Conservation (phyloP, 2,329 filamentous ascomycete genomes). For the Xylariaceae sp. region DNA sequence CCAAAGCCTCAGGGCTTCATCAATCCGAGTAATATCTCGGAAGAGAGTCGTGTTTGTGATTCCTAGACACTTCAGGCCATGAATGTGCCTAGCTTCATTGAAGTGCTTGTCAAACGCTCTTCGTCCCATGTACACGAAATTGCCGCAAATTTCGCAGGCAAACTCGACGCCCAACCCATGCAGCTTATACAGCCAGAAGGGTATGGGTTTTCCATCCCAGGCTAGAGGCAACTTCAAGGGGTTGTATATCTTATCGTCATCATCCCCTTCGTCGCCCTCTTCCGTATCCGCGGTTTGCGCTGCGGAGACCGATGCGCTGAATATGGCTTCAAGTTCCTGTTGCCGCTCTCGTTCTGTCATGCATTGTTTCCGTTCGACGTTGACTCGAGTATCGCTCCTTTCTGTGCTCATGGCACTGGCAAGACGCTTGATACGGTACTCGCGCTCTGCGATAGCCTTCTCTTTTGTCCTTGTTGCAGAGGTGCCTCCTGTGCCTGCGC, state of each 20-base stretch:
- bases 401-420: conserved; percentile 79
- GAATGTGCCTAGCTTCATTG: conserved; percentile 87
- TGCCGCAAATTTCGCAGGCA: conserved; percentile 92
- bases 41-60: conserved; percentile 89
- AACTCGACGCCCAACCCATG: conserved; percentile 95
- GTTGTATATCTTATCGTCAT: conserved; percentile 90
- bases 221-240: conserved; percentile 90
- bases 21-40: conserved; percentile 87
- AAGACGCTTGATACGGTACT: conserved; percentile 75
- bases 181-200: conserved; percentile 97
- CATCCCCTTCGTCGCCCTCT: conserved; percentile 67
- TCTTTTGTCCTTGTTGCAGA: conserved; percentile 68
- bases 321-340: conserved; percentile 85
- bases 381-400: conserved; percentile 82
- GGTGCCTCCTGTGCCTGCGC: conserved; percentile 25
- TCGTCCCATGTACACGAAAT: conserved; percentile 97
- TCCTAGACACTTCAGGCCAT: conserved; percentile 87
- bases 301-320: conserved; percentile 52
- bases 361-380: conserved; percentile 92
- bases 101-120: conserved; percentile 98
- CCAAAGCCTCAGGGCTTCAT: conserved; percentile 84
- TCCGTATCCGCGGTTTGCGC: conserved; percentile 45
- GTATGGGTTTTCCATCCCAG: conserved; percentile 98
- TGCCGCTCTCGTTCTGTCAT: conserved; percentile 97
- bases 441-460: conserved; percentile 81